A percentile compares a stretch with the other conserved stretches of the same genome.
phyloP scores from a whole-genome alignment of 805 yeast species.

The Monosporozyma yasuniensis region DNA sequence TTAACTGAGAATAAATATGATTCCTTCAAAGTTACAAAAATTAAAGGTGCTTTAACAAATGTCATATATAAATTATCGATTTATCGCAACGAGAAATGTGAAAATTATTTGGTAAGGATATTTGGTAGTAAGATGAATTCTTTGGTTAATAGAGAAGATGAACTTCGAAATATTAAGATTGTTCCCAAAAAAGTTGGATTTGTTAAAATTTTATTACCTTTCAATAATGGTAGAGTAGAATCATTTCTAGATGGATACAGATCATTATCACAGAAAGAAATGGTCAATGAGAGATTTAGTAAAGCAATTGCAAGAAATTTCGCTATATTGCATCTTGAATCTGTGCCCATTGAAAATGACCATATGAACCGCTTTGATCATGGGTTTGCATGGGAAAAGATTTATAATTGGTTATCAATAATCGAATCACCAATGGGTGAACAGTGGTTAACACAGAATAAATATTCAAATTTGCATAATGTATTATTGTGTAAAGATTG shows the following conservation, averaged over 20 bases:
- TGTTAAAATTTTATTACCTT: conserved; percentile 61
- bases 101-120: conserved; percentile 51
- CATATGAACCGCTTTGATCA: conserved; percentile 51
- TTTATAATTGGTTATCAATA: conserved; percentile 57
- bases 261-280: conserved; percentile 59
- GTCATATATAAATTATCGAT: conserved; percentile 63
- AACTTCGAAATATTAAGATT: conserved; percentile 57
- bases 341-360: conserved; percentile 46
- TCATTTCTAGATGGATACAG: conserved; percentile 73
- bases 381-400: conserved; percentile 47
- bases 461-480: conserved; percentile 15
- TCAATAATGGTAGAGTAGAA: conserved; percentile 83
- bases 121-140: conserved; percentile 81
- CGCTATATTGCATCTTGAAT: conserved; percentile 78
- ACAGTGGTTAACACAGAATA: conserved; percentile 27
- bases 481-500: conserved; percentile 36
- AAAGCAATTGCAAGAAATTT: conserved; percentile 82
- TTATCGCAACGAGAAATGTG: conserved; percentile 4
- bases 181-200: conserved; percentile 40
- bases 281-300: conserved; percentile 58
- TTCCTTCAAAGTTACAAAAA: conserved; percentile 34
- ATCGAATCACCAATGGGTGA: conserved; percentile 27
- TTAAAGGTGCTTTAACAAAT: conserved; percentile 87
- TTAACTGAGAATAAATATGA: background rate
- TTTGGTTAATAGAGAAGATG: conserved; percentile 73